A percentile compares a stretch with the other conserved stretches of the same genome.
phyloP scores from a whole-genome alignment of 164 flowering plant genomes.

The Amborella trichopoda region DNA sequence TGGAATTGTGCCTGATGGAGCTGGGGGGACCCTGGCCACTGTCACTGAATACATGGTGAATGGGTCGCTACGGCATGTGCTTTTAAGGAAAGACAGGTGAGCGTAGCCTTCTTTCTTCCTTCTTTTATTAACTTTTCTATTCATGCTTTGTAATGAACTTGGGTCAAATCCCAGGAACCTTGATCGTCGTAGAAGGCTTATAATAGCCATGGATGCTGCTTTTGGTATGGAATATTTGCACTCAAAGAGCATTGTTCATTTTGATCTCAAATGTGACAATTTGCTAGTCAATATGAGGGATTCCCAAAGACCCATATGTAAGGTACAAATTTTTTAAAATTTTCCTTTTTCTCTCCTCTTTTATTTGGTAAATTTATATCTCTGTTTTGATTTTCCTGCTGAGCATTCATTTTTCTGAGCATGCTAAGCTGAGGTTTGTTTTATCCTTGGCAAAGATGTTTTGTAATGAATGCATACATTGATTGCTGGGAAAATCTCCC shows the following conservation, averaged over 20 bases:
- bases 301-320: constrained; percentile 74
- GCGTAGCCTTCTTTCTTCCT: constrained; percentile 4
- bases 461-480: too few species aligned
- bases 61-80: constrained; percentile 66
- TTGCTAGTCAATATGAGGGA: constrained; percentile 82
- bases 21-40: constrained; percentile 75
- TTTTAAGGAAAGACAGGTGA: constrained; percentile 54
- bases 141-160: too few species aligned
- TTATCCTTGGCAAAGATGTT: too few species aligned
- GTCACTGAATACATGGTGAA: constrained; percentile 79
- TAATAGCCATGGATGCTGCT: constrained; percentile 84
- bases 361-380: too few species aligned
- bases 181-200: constrained; percentile 66
- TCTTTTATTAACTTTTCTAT: too few species aligned
- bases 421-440: too few species aligned
- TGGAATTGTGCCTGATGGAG: constrained; percentile 83
- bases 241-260: constrained; percentile 69
- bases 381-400: too few species aligned
- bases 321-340: constrained; percentile 28
- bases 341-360: too few species aligned
- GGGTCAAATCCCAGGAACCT: constrained; percentile 63
- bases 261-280: constrained; percentile 89
- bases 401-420: too few species aligned
- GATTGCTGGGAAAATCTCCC: too few species aligned
- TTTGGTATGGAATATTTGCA: constrained; percentile 95